These are phyloP conservation scores for Heterobasidion occidentale DNA, from an alignment of 1,284 basidiomycete species.

Conservation along the genomic window DNA sequence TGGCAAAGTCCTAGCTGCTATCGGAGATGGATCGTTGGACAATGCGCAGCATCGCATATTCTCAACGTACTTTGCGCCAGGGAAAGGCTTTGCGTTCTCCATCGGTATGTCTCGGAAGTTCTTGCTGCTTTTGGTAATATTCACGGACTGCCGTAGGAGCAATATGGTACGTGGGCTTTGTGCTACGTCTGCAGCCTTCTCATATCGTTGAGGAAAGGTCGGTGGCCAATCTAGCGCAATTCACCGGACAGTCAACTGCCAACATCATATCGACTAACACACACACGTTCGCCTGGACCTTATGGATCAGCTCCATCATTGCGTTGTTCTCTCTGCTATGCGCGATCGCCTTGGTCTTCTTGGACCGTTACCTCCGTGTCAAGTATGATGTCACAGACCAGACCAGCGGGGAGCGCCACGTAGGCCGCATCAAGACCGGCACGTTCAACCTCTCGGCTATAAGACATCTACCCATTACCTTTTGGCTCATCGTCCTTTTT, in stretches of 20 bases:
- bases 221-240: not conserved
- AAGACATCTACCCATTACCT: not conserved
- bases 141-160: not conserved
- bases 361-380: not conserved
- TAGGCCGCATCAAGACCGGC: not conserved
- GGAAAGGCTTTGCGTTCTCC: not conserved
- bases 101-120: not conserved
- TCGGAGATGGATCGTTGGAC: not conserved
- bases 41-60: not conserved
- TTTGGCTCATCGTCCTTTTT: not conserved
- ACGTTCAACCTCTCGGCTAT: not conserved
- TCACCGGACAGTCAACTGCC: not conserved
- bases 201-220: not conserved
- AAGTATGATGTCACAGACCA: not conserved
- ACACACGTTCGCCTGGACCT: not conserved
- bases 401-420: not conserved
- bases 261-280: not conserved
- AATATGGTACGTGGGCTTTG: no score
- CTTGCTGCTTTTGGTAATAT: not conserved
- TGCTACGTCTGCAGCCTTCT: no score
- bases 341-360: not conserved
- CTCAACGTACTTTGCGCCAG: not conserved
- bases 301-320: not conserved
- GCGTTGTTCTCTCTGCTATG: not conserved
- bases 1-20: not conserved